These are phyloP conservation scores for Malus asiatica DNA, from an alignment of 306 rosid genomes.

Conservation along the genomic window DNA sequence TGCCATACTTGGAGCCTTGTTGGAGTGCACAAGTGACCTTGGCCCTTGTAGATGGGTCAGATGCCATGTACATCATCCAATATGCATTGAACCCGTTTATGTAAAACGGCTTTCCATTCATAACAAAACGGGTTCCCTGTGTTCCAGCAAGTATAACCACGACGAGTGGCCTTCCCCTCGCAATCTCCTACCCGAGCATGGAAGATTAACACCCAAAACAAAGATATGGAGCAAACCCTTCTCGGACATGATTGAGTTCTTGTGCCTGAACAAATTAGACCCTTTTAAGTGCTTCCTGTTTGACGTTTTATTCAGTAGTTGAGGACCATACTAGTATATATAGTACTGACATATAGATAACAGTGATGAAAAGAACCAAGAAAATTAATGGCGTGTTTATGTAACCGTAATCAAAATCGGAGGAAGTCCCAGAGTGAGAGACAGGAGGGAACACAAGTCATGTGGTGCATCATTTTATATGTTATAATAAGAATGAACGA, in stretches of 20 bases:
- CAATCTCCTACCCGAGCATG: not conserved
- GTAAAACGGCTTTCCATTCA: conserved; percentile 24
- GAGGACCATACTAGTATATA: no score
- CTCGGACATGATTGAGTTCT: not conserved
- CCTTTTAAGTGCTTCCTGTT: no score
- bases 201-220: not conserved
- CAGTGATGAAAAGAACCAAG: no score
- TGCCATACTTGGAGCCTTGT: conserved; percentile 39
- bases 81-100: conserved; percentile 54
- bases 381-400: no score
- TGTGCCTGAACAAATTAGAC: no score
- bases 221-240: not conserved
- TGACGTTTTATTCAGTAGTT: no score
- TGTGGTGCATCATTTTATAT: no score
- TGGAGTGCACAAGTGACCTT: conserved; percentile 42
- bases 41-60: conserved; percentile 34
- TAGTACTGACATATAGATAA: no score
- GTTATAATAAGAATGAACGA: no score
- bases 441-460: no score
- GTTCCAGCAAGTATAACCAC: conserved; percentile 18
- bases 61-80: conserved; percentile 52
- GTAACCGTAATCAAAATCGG: no score
- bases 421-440: no score
- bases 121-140: conserved; percentile 29
- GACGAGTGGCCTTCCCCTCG: not conserved